Evolutionary conservation across 371 early-diverging fungal genomes (phyloP), one percentile per base, ranked within the genome.

Genomic region (Rhizomucor miehei): DNA sequence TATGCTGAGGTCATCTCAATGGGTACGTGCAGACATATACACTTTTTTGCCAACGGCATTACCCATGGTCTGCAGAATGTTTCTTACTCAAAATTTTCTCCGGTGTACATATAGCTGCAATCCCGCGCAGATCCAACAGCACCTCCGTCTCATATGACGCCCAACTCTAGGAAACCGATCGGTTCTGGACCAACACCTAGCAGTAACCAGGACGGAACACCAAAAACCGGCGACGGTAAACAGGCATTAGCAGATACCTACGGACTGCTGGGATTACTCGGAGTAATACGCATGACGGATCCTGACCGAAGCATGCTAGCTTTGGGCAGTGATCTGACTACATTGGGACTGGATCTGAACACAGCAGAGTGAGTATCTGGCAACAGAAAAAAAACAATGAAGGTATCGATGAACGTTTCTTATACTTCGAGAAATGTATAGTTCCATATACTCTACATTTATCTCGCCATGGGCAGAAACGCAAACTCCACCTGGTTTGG

Each of bases 391-490:
- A n/a, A n/a, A n/a, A n/a, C n/a, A n/a, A n/a, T n/a, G n/a, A n/a
- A n/a, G n/a, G n/a, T n/a, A n/a, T n/a, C n/a, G n/a, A n/a, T n/a
- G n/a, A n/a, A n/a, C n/a, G n/a, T n/a, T n/a, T n/a, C n/a, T n/a
- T n/a, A n/a, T n/a, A n/a, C n/a, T n/a, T n/a, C n/a, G n/a, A n/a
- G n/a, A n/a, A n/a, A n/a, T n/a, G n/a, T n/a, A n/a, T 57, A 84
- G 84, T 39, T 69, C 82, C 17, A 71, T 94, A 44, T 88, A 89
- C 59, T 71, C 91, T 43, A 84, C 89, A 12, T 88, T 94, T 65
- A 83, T 85, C 44, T 85, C 91, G 14, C 92, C 92, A 29, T 93
- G 90, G 82, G 66, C 89, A 25, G 89, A 89, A 39, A 71, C 78
- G 21, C 71, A 79, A 46, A 69, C 67, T 10, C 66, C 71, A 39